Evolutionary conservation across 2,329 filamentous ascomycete species (phyloP), one percentile per base, ranked within the genome.

Genomic region (Neonectria neomacrospora): DNA sequence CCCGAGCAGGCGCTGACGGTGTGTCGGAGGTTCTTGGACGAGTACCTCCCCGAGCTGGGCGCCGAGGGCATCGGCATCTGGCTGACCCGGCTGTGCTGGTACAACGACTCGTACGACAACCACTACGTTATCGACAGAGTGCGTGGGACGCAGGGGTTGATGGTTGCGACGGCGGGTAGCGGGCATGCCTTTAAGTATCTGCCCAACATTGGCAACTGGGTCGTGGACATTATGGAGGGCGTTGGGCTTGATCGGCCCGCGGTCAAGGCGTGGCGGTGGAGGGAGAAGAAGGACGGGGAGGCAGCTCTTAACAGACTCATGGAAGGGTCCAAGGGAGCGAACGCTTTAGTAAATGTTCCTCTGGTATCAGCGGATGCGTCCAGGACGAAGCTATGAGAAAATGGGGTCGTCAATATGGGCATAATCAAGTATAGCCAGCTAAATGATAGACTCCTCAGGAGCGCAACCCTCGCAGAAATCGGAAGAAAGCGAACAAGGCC

Each of bases 131-230:
- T 76, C 14, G 74, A 76, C 22, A 28, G 73, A 64, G 22, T 80
- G 80, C 57, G 80, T 85, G 10, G 88, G 83, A 74, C 87, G 83
- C 81, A 89, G 18, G 81, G 82, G 0, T 70, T 90, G 1, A 85
- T 88, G 70, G 80, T 89, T 0, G 87, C 86, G 4, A 89, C 87
- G 0, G 88, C 86, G 0, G 88, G 88, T 0, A 65, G 64, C 10
- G 62, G 62, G 2, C 64, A 67, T 34, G 62, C 62, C 7, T 67
- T 67, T 14, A 67, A 67, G 85, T 67, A 58, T 22, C 37, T 66
- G 3, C 63, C 64, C 2, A 66, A 55, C 8, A 64, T 66, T 8
- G 64, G 64, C 3, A 41, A 42, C 23, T 58, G 48, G 61, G 52
- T 64, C 4, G 61, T 61, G 5, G 56, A 64, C 52, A 32, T 64